phyloP scores from a whole-genome alignment of 306 rosid species.

The Alnus glutinosa region DNA sequence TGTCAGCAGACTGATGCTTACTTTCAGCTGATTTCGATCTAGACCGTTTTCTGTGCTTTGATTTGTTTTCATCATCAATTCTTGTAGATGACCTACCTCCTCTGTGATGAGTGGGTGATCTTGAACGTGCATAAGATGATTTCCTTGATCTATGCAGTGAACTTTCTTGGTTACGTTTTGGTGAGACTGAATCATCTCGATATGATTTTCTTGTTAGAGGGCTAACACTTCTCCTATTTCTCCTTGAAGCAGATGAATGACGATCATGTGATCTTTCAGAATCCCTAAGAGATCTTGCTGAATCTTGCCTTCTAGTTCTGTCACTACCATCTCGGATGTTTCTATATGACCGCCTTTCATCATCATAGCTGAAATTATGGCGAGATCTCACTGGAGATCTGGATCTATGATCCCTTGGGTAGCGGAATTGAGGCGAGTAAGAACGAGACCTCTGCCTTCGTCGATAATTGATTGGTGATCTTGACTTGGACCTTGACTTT shows the following conservation, averaged over 20 bases:
- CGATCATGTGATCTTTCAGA: slow-evolving; percentile 58
- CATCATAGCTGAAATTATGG: slow-evolving; percentile 52
- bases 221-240: slow-evolving; percentile 71
- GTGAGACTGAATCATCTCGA: slow-evolving; percentile 63
- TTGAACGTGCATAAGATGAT: slow-evolving; percentile 52
- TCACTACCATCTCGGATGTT: slow-evolving; percentile 65
- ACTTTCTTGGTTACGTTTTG: slow-evolving; percentile 58
- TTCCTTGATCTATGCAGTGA: slow-evolving; percentile 68
- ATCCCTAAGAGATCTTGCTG: slow-evolving; percentile 49
- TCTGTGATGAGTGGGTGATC: slow-evolving; percentile 60
- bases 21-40: slow-evolving; percentile 73
- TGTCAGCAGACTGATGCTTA: slow-evolving; percentile 42
- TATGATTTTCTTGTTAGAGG: slow-evolving; percentile 61
- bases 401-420: slow-evolving; percentile 61
- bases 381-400: slow-evolving; percentile 79
- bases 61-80: slow-evolving; percentile 55
- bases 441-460: slow-evolving; percentile 83
- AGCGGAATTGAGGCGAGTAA: slow-evolving; percentile 70
- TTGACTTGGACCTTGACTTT: slow-evolving; percentile 74
- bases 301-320: slow-evolving; percentile 69
- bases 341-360: slow-evolving; percentile 60
- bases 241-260: slow-evolving; percentile 55
- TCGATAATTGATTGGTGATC: slow-evolving; percentile 72
- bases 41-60: slow-evolving; percentile 64
- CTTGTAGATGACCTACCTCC: slow-evolving; percentile 73